These are phyloP conservation scores for Nemophila menziesii DNA, from an alignment of 257 asterid species.

Conservation along the genomic window DNA sequence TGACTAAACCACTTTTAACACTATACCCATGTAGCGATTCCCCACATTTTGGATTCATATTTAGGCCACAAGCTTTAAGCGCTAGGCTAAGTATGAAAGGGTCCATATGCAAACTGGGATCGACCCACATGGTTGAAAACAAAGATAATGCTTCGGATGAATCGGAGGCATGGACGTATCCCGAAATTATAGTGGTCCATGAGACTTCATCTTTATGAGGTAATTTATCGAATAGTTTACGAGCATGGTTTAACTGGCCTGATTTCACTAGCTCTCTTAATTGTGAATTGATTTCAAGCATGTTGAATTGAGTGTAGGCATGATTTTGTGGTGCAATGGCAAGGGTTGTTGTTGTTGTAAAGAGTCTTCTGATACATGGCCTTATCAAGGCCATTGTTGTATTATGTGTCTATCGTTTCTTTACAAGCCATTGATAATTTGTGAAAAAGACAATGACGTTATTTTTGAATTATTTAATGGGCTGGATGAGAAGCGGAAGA, in stretches of 20 bases:
- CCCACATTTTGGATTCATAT: constrained; percentile 33
- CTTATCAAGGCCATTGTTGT: constrained; percentile 5
- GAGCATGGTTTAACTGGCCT: constrained; percentile 50
- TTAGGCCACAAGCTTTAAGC: constrained; percentile 61
- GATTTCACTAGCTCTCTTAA: constrained; percentile 31
- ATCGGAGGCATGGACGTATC: constrained; percentile 48
- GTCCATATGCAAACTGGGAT: constrained; percentile 39
- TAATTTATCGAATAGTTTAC: constrained; percentile 56
- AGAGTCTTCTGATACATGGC: constrained; percentile 20
- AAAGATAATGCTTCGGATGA: constrained; percentile 55
- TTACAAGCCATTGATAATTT: background rate
- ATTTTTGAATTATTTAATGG: background rate
- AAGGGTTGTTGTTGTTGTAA: constrained; percentile 23
- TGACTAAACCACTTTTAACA: constrained; percentile 36
- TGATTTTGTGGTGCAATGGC: constrained; percentile 19
- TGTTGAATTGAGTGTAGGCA: constrained; percentile 17
- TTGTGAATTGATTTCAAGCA: constrained; percentile 40
- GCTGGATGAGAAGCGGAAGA: background rate
- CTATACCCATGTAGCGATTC: constrained; percentile 49
- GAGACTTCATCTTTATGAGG: constrained; percentile 61
- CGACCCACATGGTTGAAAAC: constrained; percentile 51
- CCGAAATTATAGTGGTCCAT: constrained; percentile 82
- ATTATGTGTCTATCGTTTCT: background rate
- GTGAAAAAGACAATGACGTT: background rate
- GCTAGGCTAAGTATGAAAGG: constrained; percentile 71